Base-by-base conservation (phyloP, 352 stramenopile genomes). In the Phytophthora pluvialis region DNA sequence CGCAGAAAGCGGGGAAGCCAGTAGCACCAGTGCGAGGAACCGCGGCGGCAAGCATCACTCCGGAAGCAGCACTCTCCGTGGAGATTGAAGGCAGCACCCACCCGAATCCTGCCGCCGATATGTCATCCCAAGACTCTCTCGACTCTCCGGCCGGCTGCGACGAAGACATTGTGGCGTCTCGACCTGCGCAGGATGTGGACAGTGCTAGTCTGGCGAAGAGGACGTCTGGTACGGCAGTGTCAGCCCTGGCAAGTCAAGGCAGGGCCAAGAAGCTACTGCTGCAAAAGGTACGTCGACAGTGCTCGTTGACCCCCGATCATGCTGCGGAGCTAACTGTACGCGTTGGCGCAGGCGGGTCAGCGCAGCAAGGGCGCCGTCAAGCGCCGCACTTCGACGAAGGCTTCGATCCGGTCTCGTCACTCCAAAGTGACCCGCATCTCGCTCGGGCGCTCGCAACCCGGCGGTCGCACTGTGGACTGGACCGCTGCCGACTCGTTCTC, bases 401-500 rank as follows among this genome's bases (percentile, higher is more conserved):
- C 45, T 29, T 62, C 53, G 36, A 51, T 61, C 40, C 49, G 49
- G 52, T 57, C 46, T n/a, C 56, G 68, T 42, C 59, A 57, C 33
- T 15, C 50, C 18, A 74, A 73, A 32, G n/a, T 8, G 16, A 61
- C 36, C 29, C 63, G 54, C 32, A 39, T 68, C 32, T 69, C 46
- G 5, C 52, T 74, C 11, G 54, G 42, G 1, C 65, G 53, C 26
- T 76, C 63, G 13, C 64, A 67, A 59, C 36, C 26, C 52, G 38
- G 46, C n/a, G 60, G 32, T 21, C 62, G 51, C n/a, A 39, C 44
- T 10, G 33, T 61, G 42, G 67, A 85, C 44, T 85, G 77, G 77
- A 64, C 70, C n/a, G 54, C 64, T 13, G 49, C 45, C 29, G 77
- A 82, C 31, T 53, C 60, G 8, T 85, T 85, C 50, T 77, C 70